Conservation (phyloP, 768 basidiomycete genomes). For the Epithele typhae region DNA sequence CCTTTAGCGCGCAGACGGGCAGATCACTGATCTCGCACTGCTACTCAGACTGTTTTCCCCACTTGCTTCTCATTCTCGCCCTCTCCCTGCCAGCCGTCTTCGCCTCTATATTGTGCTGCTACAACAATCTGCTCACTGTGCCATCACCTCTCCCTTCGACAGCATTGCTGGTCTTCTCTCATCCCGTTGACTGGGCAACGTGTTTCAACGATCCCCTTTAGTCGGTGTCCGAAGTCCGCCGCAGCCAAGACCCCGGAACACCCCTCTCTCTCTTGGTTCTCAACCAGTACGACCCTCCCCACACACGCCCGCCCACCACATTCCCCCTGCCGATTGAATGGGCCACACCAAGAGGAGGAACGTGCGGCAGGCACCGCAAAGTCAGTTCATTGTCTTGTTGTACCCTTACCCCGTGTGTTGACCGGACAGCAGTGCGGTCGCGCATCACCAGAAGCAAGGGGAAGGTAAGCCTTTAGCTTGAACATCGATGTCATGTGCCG, state of each 20-base stretch:
- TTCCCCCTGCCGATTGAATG: conserved; percentile 30
- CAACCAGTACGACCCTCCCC: conserved; percentile 13
- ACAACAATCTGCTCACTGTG: too few species aligned
- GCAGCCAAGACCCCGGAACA: conserved; percentile 23
- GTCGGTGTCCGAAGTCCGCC: conserved; percentile 25
- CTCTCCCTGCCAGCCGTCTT: too few species aligned
- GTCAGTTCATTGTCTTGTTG: conserved; percentile 30
- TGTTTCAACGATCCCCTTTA: neutral
- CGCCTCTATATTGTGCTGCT: too few species aligned
- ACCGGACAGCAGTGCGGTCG: conserved; percentile 41
- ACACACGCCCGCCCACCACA: conserved; percentile 15
- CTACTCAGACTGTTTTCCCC: too few species aligned
- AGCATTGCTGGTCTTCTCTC: too few species aligned
- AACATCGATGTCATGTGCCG: too few species aligned
- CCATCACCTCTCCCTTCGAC: too few species aligned
- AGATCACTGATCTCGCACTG: too few species aligned
- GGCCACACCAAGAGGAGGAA: conserved; percentile 37
- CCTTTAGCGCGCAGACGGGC: too few species aligned
- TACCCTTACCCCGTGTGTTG: conserved; percentile 15
- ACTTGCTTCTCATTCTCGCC: too few species aligned
- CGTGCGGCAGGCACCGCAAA: conserved; percentile 32
- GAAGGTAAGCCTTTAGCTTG: conserved; percentile 45
- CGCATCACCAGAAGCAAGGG: conserved; percentile 55
- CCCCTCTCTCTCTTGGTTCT: conserved; percentile 31
- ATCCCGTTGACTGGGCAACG: neutral